These are phyloP conservation scores for Lentithecium fluviatile DNA, from an alignment of 495 filamentous ascomycete species.

Conservation along the genomic window DNA sequence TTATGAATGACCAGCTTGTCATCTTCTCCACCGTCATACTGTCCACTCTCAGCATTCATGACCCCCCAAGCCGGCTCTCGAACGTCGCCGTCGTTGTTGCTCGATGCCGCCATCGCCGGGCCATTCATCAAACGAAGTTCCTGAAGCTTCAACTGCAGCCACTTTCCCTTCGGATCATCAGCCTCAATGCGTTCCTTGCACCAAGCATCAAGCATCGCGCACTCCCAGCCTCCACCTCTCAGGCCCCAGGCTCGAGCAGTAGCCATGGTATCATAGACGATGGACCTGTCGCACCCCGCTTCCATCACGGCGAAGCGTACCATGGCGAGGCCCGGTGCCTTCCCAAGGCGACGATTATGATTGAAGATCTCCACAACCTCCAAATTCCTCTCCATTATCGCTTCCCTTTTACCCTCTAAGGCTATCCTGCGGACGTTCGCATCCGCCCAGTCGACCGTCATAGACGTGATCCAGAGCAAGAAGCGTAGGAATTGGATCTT, in stretches of 20 bases:
- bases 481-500: constrained; percentile 30
- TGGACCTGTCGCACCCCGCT: constrained; percentile 27
- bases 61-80: background rate
- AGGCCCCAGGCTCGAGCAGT: constrained; percentile 22
- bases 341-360: constrained; percentile 30
- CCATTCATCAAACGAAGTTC: constrained; percentile 11
- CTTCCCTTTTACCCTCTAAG: constrained; percentile 23
- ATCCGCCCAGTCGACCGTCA: constrained; percentile 34
- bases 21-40: constrained; percentile 18
- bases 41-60: constrained; percentile 12
- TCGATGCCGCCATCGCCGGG: background rate
- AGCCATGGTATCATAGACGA: constrained; percentile 29
- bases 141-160: constrained; percentile 25
- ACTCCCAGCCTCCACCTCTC: constrained; percentile 6
- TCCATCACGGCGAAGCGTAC: constrained; percentile 30
- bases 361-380: constrained; percentile 31
- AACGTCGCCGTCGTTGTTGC: too few species aligned
- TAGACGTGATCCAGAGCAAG: constrained; percentile 16
- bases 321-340: constrained; percentile 15
- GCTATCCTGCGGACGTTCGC: background rate
- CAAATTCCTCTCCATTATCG: constrained; percentile 16
- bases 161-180: constrained; percentile 25
- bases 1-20: constrained; percentile 17
- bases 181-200: constrained; percentile 18
- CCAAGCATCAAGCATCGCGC: constrained; percentile 17